Percentiles rank a stretch among this genome's conserved stretches.
These are phyloP conservation scores for Agrocybe pediades DNA, from an alignment of 768 basidiomycete species.

Conservation along the genomic window DNA sequence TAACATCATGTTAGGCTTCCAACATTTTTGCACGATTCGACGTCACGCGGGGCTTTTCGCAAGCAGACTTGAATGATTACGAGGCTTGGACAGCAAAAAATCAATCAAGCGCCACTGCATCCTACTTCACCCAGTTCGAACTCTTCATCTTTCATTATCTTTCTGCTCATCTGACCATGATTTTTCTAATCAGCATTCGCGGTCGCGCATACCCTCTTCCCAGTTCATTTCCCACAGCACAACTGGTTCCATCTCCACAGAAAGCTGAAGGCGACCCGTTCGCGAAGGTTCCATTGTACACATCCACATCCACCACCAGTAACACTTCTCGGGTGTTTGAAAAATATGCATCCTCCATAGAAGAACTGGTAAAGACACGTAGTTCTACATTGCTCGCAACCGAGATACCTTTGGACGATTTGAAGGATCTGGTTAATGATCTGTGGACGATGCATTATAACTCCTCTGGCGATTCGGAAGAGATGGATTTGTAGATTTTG, in stretches of 20 bases:
- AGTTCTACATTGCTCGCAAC: conserved; percentile 31
- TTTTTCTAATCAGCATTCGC: conserved; percentile 39
- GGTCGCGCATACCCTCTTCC: conserved; percentile 58
- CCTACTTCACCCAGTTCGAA: conserved; percentile 29
- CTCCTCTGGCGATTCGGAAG: conserved; percentile 21
- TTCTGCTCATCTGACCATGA: not conserved
- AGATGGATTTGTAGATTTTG: not conserved
- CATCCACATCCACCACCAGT: conserved; percentile 47
- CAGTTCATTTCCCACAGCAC: conserved; percentile 54
- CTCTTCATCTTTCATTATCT: conserved; percentile 29
- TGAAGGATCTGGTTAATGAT: conserved; percentile 55
- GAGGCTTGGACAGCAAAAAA: conserved; percentile 35
- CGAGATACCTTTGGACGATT: conserved; percentile 55
- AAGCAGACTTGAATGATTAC: conserved; percentile 34
- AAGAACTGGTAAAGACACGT: conserved; percentile 42
- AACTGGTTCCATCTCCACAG: not conserved
- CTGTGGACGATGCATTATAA: conserved; percentile 63
- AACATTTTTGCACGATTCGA: conserved; percentile 45
- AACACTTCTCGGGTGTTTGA: conserved; percentile 44
- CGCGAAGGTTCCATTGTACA: conserved; percentile 27
- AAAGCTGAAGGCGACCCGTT: not conserved
- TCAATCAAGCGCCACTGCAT: conserved; percentile 25
- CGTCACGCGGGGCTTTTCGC: conserved; percentile 62
- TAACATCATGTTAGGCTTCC: conserved; percentile 5
- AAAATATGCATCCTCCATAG: conserved; percentile 53